A percentile compares a stretch with the other conserved stretches of the same genome.
Conservation (phyloP, 2,329 filamentous ascomycete species). For the Aspergillus clavatus region DNA sequence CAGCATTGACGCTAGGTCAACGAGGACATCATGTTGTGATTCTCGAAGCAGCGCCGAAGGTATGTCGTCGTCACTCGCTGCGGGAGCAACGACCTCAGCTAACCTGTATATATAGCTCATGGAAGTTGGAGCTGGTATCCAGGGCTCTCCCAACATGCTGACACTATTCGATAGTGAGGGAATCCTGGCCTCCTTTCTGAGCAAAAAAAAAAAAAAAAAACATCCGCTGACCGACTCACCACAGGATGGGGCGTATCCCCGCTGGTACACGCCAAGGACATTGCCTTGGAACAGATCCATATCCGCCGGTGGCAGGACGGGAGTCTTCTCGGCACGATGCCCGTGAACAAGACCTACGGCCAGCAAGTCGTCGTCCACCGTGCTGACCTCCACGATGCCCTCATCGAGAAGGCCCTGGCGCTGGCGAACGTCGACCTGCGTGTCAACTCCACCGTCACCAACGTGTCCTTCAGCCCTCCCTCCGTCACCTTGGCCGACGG, state of each 20-base stretch:
- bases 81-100: too few species aligned
- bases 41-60: conserved; percentile 32
- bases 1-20: conserved; percentile 31
- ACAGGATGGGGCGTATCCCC: conserved; percentile 34
- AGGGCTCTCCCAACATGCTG: conserved; percentile 75
- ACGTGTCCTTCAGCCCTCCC: conserved; percentile 25
- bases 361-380: conserved; percentile 35
- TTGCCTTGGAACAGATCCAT: conserved; percentile 32
- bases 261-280: conserved; percentile 30
- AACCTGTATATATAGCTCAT: conserved; percentile 23
- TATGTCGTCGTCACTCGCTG: too few species aligned
- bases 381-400: conserved; percentile 32
- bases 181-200: background rate
- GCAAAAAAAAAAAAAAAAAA: too few species aligned
- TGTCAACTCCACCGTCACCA: conserved; percentile 25
- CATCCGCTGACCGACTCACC: background rate
- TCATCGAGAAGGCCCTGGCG: conserved; percentile 26
- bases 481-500: conserved; percentile 27
- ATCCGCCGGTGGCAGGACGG: conserved; percentile 35
- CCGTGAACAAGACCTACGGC: conserved; percentile 33
- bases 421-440: conserved; percentile 28
- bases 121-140: conserved; percentile 72
- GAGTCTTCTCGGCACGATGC: conserved; percentile 27
- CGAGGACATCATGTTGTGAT: conserved; percentile 31
- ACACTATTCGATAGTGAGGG: conserved; percentile 61